These are phyloP conservation scores for Exophiala phaeomuriformis DNA, from an alignment of 2,329 filamentous ascomycete genomes.

Conservation along the genomic window DNA sequence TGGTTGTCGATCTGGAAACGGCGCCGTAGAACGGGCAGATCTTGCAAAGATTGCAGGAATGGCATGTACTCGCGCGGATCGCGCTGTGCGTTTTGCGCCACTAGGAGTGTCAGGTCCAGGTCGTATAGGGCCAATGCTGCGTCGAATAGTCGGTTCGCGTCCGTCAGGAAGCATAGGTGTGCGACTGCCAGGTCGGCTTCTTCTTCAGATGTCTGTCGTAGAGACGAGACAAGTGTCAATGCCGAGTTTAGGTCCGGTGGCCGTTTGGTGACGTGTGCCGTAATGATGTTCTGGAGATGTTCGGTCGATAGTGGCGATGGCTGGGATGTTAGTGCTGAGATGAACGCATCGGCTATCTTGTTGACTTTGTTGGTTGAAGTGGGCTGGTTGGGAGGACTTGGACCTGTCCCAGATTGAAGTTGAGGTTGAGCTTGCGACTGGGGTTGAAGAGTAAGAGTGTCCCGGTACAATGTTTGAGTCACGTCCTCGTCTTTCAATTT, in stretches of 20 bases:
- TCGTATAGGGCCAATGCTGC: conserved; percentile 86
- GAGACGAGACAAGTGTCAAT: conserved; percentile 65
- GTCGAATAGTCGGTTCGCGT: conserved; percentile 86
- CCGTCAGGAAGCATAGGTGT: conserved; percentile 94
- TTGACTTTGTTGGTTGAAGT: conserved; percentile 61
- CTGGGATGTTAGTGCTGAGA: conserved; percentile 57
- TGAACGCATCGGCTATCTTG: conserved; percentile 75
- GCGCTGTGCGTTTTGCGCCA: conserved; percentile 92
- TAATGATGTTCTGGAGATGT: conserved; percentile 85
- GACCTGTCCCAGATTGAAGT: conserved; percentile 14
- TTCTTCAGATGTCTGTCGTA: conserved; percentile 49
- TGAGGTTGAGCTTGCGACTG: conserved; percentile 22
- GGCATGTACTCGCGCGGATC: conserved; percentile 93
- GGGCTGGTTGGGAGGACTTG: conserved; percentile 3
- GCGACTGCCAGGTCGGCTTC: conserved; percentile 84
- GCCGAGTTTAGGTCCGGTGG: conserved; percentile 86
- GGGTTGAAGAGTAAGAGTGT: conserved; percentile 56
- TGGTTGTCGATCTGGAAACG: conserved; percentile 85
- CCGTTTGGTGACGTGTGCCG: conserved; percentile 85
- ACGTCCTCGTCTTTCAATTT: conserved; percentile 86
- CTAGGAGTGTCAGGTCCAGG: conserved; percentile 77
- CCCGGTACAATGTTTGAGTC: conserved; percentile 83
- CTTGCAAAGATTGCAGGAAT: conserved; percentile 81
- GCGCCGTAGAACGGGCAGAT: conserved; percentile 61
- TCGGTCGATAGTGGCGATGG: conserved; percentile 40